phyloP scores from a whole-genome alignment of 768 basidiomycete genomes.

The Rhizopogon roseolus region DNA sequence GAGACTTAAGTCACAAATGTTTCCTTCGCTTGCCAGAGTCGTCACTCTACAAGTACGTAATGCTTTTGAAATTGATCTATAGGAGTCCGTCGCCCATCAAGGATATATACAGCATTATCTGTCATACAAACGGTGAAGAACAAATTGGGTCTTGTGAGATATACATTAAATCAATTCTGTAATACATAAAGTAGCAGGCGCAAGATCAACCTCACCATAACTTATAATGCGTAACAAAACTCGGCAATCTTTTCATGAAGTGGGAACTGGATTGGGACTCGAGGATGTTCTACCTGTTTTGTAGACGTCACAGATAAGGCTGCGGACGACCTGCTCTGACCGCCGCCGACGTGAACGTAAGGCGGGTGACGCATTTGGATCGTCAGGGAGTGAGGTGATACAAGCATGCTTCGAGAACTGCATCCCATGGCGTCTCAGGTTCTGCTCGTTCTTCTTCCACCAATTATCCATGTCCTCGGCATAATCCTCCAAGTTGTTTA shows the following conservation, averaged over 20 bases:
- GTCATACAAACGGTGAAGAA: constrained; percentile 4
- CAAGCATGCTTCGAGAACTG: constrained; percentile 36
- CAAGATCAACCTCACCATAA: not conserved
- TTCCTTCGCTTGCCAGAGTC: too few relatives aligned
- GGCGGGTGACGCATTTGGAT: not conserved
- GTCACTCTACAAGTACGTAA: too few relatives aligned
- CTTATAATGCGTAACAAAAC: not conserved
- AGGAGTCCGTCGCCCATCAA: too few relatives aligned
- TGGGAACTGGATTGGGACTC: not conserved
- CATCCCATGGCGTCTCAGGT: constrained; percentile 29
- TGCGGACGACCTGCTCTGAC: constrained; percentile 18
- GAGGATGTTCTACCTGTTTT: not conserved
- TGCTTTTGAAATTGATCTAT: too few relatives aligned
- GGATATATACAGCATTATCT: too few relatives aligned
- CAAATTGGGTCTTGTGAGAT: too few relatives aligned
- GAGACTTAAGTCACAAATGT: too few relatives aligned
- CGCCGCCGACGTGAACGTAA: not conserved
- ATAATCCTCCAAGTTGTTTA: constrained; percentile 30
- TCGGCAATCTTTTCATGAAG: not conserved
- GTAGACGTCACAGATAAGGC: not conserved
- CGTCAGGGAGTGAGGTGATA: constrained; percentile 28
- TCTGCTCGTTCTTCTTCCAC: constrained; percentile 31
- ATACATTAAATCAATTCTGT: not conserved
- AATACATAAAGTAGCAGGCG: not conserved
- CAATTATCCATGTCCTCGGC: constrained; percentile 28